Evolutionary conservation across 1,284 basidiomycete species (phyloP).

Genomic region (Cryptococcus sp.): DNA sequence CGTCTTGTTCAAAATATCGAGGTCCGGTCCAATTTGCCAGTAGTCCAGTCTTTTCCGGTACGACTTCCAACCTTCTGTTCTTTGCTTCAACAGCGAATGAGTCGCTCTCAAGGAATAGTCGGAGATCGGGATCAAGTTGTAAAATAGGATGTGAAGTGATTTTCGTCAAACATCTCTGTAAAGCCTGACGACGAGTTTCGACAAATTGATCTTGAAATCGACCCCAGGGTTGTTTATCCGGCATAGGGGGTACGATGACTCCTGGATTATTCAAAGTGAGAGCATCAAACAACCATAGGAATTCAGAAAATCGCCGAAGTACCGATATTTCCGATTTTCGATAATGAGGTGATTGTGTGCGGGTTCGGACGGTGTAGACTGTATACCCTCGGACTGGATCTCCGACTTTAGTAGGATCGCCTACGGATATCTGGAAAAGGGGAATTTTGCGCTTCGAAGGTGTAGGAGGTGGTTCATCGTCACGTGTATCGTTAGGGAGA

Average conservation of each 20-base stretch:
- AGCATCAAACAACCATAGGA: conserved; percentile 92
- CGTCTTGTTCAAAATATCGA: conserved; percentile 87
- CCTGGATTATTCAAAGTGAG: conserved; percentile 90
- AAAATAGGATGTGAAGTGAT: conserved; percentile 83
- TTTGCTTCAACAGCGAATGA: conserved; percentile 73
- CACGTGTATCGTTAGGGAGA: not conserved
- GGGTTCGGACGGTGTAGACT: conserved; percentile 89
- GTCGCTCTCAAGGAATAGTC: conserved; percentile 82
- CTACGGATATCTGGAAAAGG: conserved; percentile 69
- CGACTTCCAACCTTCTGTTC: conserved; percentile 21
- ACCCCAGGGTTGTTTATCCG: conserved; percentile 88
- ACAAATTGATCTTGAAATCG: conserved; percentile 87
- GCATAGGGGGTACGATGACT: conserved; percentile 92
- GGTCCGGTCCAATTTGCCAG: conserved; percentile 75
- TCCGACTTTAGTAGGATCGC: conserved; percentile 89
- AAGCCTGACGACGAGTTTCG: conserved; percentile 69
- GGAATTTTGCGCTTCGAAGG: conserved; percentile 55
- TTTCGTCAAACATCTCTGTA: conserved; percentile 87
- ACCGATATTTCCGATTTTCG: conserved; percentile 81
- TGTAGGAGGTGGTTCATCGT: conserved; percentile 50
- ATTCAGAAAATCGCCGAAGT: conserved; percentile 91
- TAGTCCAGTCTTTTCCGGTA: conserved; percentile 52
- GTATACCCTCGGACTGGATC: conserved; percentile 87
- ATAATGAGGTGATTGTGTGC: conserved; percentile 78
- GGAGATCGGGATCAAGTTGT: conserved; percentile 75